These are phyloP conservation scores for Saturnispora halmiae DNA, from an alignment of 805 yeast genomes.

Conservation along the genomic window DNA sequence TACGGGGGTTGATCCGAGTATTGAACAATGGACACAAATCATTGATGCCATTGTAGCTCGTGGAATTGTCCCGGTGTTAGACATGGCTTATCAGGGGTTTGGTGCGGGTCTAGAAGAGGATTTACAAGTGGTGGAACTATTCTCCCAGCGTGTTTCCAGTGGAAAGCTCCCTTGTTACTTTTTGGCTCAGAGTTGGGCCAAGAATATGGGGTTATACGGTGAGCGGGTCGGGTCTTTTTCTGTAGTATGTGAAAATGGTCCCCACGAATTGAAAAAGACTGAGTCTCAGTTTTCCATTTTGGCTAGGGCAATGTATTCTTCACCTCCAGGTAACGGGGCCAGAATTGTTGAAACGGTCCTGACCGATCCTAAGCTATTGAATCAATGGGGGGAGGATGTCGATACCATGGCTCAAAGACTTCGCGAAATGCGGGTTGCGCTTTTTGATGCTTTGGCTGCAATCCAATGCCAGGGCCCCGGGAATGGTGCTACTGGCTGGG, in stretches of 20 bases:
- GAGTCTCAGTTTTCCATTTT: constrained; percentile 67
- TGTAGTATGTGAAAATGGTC: constrained; percentile 49
- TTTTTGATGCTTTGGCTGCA: constrained; percentile 45
- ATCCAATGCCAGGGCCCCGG: constrained; percentile 25
- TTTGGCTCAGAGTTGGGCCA: constrained; percentile 86
- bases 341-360: constrained; percentile 76
- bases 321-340: constrained; percentile 93
- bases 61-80: constrained; percentile 71
- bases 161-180: constrained; percentile 44
- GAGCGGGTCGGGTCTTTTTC: constrained; percentile 87
- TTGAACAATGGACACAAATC: constrained; percentile 72
- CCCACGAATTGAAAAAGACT: constrained; percentile 39
- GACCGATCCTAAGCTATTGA: constrained; percentile 46
- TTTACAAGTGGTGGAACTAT: constrained; percentile 39
- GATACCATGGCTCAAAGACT: constrained; percentile 71
- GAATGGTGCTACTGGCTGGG: constrained; percentile 63
- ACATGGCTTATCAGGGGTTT: constrained; percentile 94
- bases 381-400: constrained; percentile 78
- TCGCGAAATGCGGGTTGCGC: constrained; percentile 55
- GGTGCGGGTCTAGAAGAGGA: constrained; percentile 81
- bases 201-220: constrained; percentile 92
- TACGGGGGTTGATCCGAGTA: constrained; percentile 86
- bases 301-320: constrained; percentile 80
- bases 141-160: constrained; percentile 33
- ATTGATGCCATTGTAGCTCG: constrained; percentile 50